phyloP scores from a whole-genome alignment of 495 filamentous ascomycete genomes.

The Tuber brumale region DNA sequence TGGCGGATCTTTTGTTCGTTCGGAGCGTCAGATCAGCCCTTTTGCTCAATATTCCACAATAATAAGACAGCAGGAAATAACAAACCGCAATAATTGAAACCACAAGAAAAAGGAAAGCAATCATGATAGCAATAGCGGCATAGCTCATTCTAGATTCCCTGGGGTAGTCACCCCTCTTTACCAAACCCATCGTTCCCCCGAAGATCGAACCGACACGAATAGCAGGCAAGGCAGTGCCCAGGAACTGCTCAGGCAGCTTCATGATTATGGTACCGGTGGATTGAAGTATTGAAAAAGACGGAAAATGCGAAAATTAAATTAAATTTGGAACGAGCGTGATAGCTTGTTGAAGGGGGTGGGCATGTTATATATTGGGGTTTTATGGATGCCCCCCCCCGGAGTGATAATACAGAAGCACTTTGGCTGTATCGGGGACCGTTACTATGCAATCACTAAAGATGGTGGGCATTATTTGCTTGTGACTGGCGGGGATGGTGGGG shows the following conservation, averaged over 20 bases:
- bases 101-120: background rate
- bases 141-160: background rate
- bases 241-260: background rate
- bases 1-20: conserved; percentile 48
- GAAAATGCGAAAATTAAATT: background rate
- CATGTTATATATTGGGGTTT: too few relatives aligned
- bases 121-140: background rate
- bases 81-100: background rate
- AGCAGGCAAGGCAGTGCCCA: background rate
- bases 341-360: too few relatives aligned
- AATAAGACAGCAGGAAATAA: background rate
- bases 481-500: too few relatives aligned
- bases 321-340: too few relatives aligned
- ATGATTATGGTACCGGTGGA: background rate
- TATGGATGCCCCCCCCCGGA: too few relatives aligned
- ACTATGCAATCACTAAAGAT: too few relatives aligned
- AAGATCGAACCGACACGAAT: background rate
- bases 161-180: background rate
- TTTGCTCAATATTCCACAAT: background rate
- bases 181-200: background rate
- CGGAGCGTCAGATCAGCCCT: background rate
- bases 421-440: too few relatives aligned
- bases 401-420: too few relatives aligned
- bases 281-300: background rate
- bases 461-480: too few relatives aligned